These are phyloP conservation scores for Ophiostoma himal-ulmi DNA, from an alignment of 2,329 filamentous ascomycete species.

Conservation along the genomic window DNA sequence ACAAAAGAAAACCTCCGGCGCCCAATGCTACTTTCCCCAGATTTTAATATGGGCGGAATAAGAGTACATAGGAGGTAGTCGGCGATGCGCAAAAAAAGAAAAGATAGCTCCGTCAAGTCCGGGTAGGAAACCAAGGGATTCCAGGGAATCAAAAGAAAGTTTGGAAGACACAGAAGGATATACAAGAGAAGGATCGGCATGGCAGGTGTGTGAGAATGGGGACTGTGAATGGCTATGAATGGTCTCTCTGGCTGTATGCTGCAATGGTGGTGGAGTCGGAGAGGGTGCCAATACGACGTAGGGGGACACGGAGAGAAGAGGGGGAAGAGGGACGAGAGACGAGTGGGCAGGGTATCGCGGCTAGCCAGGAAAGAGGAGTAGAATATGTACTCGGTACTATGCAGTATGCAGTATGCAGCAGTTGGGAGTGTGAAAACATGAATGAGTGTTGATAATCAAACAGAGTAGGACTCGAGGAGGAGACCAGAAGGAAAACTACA, in stretches of 20 bases:
- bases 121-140: background rate
- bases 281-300: background rate
- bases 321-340: background rate
- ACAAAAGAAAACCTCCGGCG: background rate
- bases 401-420: too few species aligned
- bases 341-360: background rate
- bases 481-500: conserved; percentile 7
- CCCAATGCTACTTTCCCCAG: conserved; percentile 22
- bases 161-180: background rate
- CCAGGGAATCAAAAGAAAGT: background rate
- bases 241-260: background rate
- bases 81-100: background rate
- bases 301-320: background rate
- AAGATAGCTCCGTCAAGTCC: background rate
- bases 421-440: too few species aligned
- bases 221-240: background rate
- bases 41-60: conserved; percentile 7
- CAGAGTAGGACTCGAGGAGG: conserved; percentile 1
- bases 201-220: background rate
- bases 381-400: too few species aligned
- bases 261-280: background rate
- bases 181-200: background rate
- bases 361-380: background rate
- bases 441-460: background rate
- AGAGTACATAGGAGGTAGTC: background rate